phyloP scores from a whole-genome alignment of 257 asterid genomes.

The Rhazya stricta region DNA sequence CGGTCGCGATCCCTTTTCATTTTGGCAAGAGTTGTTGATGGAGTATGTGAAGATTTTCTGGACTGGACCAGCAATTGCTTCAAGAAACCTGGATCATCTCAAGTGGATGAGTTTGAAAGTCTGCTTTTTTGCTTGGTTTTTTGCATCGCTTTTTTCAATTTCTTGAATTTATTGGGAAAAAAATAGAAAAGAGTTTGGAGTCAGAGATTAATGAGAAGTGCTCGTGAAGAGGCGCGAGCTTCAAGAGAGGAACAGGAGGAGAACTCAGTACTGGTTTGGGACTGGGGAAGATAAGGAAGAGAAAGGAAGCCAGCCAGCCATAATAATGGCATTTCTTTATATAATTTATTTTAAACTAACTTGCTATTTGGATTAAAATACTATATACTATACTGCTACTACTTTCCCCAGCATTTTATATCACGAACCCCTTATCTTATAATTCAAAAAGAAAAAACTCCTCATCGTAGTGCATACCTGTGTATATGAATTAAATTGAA shows the following conservation, averaged over 20 bases:
- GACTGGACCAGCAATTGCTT: conserved; percentile 33
- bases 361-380: background rate
- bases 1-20: conserved; percentile 79
- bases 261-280: conserved; percentile 11
- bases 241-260: conserved; percentile 59
- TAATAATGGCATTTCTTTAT: conserved; percentile 13
- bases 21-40: background rate
- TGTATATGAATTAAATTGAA: too few relatives aligned
- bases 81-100: conserved; percentile 49
- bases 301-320: conserved; percentile 25
- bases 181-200: conserved; percentile 17
- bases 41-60: background rate
- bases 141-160: conserved; percentile 33
- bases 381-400: background rate
- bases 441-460: too few relatives aligned
- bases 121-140: conserved; percentile 44
- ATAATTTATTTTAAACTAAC: background rate
- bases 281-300: conserved; percentile 53
- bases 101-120: conserved; percentile 42
- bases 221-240: conserved; percentile 66
- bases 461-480: too few relatives aligned
- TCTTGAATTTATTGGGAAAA: conserved; percentile 9
- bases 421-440: too few relatives aligned
- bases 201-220: conserved; percentile 20
- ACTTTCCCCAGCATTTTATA: too few relatives aligned